Evolutionary conservation across 306 rosid species (phyloP), one percentile per base, ranked within the genome.

Genomic region (Urtica urens): DNA sequence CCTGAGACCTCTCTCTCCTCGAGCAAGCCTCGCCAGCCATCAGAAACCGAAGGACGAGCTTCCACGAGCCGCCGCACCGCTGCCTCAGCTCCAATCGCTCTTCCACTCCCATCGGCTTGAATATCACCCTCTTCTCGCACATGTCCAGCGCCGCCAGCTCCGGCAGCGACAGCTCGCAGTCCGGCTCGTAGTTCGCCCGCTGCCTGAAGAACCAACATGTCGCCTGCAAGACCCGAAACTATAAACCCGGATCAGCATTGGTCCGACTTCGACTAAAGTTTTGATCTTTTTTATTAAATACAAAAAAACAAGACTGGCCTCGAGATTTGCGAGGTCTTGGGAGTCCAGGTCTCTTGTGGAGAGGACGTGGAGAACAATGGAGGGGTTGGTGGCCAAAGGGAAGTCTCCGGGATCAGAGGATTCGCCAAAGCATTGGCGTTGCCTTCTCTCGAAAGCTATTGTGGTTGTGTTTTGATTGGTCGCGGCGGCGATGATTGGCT

Each of bases 41-140:
- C 57, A 90, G 66, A 69, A 77, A 90, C 77, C 90, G 79, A 74
- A 90, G 80, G 46, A 81, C 97, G 57, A 90, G 80, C 49, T 84
- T 90, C 95, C 95, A 90, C 9, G 90, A 84, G 9, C 97, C 97
- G 28, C 97, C 97, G 64, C 97, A 90, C 60, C 70, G 70, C 67
- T 62, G 84, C 84, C 77, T 90, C 75, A 90, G 57, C 28, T 75
- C 72, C 33, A 55, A 65, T 54, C 64, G 70, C 51, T 84, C 72
- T 62, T 81, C 95, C 5, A 63, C 39, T 2, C 75, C 71, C 95
- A 84, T 90, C 51, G 82, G 90, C 78, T 71, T 90, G 71, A 90
- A 90, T 57, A 81, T 81, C 29, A 87, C 95, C 59, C 95, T 78
- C 77, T 81, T 84, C 54, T 31, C 78, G 67, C 95, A 90, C 90